Conservation (phyloP, 2,329 filamentous ascomycete genomes). For the Falciphora oryzae region DNA sequence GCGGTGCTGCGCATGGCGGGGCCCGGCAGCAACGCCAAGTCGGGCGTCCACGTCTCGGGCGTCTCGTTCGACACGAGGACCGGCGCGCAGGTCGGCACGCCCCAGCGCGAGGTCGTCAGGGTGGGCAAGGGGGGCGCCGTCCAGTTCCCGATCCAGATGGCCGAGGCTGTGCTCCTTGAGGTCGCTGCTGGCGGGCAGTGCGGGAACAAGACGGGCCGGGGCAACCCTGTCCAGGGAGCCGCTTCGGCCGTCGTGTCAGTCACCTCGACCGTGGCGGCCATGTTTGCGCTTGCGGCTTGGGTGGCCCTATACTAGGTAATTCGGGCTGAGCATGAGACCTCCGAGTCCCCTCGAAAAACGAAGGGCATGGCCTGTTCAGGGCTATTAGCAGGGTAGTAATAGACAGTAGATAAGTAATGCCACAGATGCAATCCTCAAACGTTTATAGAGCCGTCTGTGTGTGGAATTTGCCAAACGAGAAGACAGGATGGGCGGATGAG, state of each 20-base stretch:
- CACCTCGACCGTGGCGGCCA: not conserved
- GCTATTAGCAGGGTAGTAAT: not conserved
- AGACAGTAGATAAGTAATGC: too few species aligned
- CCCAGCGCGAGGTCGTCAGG: slow-evolving; percentile 19
- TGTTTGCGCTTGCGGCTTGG: not conserved
- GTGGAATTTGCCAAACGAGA: too few species aligned
- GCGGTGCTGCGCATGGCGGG: slow-evolving; percentile 22
- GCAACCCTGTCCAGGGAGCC: not conserved
- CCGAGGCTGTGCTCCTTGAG: slow-evolving; percentile 28
- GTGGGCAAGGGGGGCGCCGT: slow-evolving; percentile 24
- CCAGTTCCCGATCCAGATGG: slow-evolving; percentile 20
- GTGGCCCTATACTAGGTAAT: not conserved
- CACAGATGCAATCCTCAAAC: too few species aligned
- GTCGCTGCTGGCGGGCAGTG: slow-evolving; percentile 8
- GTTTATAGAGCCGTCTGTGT: too few species aligned
- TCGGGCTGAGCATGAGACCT: too few species aligned
- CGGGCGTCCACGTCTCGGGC: slow-evolving; percentile 24
- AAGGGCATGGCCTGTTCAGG: not conserved
- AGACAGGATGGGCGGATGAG: not conserved
- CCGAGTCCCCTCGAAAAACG: too few species aligned
- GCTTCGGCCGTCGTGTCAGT: not conserved
- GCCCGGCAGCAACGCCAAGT: slow-evolving; percentile 31
- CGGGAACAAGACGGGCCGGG: not conserved
- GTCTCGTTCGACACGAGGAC: slow-evolving; percentile 24
- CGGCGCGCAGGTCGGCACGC: slow-evolving; percentile 18